Conservation (phyloP, 2,329 filamentous ascomycete genomes). For the Beauveria medogensis region DNA sequence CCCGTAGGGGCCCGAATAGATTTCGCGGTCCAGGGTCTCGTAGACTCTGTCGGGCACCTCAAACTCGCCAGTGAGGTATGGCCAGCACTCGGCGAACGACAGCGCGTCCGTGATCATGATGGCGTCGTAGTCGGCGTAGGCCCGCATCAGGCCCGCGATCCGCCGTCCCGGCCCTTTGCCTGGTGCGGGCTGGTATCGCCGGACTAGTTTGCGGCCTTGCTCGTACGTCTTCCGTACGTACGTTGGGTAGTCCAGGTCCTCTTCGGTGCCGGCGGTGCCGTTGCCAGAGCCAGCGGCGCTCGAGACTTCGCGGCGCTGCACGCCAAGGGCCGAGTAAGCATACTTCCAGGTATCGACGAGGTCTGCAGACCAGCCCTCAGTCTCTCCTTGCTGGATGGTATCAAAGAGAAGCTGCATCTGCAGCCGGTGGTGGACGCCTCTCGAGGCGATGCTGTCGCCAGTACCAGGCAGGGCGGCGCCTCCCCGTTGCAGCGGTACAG, state of each 20-base stretch:
- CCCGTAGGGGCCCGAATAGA: background rate
- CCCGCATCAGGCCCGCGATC: background rate
- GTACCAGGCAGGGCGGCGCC: background rate
- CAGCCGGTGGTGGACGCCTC: background rate
- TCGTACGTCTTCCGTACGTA: background rate
- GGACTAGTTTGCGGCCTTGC: background rate
- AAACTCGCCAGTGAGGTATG: background rate
- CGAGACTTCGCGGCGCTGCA: background rate
- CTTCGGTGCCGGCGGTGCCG: no score
- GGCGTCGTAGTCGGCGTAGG: background rate
- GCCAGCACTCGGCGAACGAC: background rate
- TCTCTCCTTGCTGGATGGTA: background rate
- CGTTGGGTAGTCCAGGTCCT: background rate
- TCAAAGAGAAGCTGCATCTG: background rate
- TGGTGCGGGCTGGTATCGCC: no score
- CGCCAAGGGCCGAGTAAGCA: background rate
- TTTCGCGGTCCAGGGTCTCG: background rate
- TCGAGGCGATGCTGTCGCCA: background rate
- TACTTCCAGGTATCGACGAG: background rate
- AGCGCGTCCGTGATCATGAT: background rate
- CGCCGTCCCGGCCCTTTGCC: background rate
- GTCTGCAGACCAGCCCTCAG: background rate
- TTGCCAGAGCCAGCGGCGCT: no score
- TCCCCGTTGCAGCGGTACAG: background rate
- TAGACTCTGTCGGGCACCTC: background rate